Evolutionary conservation across 176 grass and related monocot genomes (phyloP).

Genomic region (Carex scoparia): DNA sequence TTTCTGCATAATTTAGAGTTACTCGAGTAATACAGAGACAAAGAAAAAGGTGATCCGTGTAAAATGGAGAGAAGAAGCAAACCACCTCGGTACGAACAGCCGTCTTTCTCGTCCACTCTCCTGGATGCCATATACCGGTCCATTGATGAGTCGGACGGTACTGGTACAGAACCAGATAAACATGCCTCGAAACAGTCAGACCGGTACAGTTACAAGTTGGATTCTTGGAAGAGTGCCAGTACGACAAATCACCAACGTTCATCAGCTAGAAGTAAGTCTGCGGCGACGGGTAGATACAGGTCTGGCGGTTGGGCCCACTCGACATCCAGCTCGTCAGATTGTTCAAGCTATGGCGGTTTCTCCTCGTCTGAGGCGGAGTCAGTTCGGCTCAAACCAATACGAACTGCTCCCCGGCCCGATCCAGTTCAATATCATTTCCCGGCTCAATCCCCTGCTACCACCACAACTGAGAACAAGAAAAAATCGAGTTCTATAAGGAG

Average conservation of each 20-base stretch:
- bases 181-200: slow-evolving; percentile 27
- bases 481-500: slow-evolving; percentile 62
- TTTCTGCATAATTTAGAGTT: background rate
- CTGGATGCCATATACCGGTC: slow-evolving; percentile 92
- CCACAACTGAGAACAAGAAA: slow-evolving; percentile 48
- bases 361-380: slow-evolving; percentile 94
- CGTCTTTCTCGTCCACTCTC: slow-evolving; percentile 95
- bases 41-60: background rate
- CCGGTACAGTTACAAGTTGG: slow-evolving; percentile 42
- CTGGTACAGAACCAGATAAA: background rate
- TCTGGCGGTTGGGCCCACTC: slow-evolving; percentile 25
- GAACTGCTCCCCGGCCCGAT: slow-evolving; percentile 37
- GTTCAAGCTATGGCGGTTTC: slow-evolving; percentile 92
- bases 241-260: background rate
- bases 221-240: slow-evolving; percentile 25
- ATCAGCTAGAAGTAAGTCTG: background rate
- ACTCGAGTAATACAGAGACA: background rate
- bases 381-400: slow-evolving; percentile 36
- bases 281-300: background rate
- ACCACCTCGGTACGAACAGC: slow-evolving; percentile 46
- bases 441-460: background rate
- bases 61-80: slow-evolving; percentile 49
- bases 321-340: slow-evolving; percentile 93
- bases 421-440: slow-evolving; percentile 37
- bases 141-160: slow-evolving; percentile 64